A percentile compares a stretch with the other conserved stretches of the same genome.
Conservation (phyloP, 148 eudicot species). For the Rhododendron molle region DNA sequence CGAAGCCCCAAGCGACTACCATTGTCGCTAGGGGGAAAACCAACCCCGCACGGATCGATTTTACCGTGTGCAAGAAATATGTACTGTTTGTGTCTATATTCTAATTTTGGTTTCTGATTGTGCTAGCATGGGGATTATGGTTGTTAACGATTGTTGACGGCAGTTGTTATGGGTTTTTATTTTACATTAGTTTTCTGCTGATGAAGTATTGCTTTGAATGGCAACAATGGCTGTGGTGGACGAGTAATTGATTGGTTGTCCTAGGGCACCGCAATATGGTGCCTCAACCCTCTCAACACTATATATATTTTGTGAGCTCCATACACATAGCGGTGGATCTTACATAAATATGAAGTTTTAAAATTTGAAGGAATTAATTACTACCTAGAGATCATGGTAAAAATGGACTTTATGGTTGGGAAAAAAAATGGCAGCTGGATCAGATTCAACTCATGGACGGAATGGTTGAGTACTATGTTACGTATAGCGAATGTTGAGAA, state of each 20-base stretch:
- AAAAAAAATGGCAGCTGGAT: too few species aligned
- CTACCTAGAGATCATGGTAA: too few species aligned
- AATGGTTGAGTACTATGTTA: too few species aligned
- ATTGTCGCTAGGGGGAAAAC: not conserved
- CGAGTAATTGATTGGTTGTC: not conserved
- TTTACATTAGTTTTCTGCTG: not conserved
- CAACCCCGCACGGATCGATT: not conserved
- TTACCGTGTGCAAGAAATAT: not conserved
- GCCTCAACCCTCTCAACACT: too few species aligned
- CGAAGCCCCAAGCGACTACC: not conserved
- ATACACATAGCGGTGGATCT: too few species aligned
- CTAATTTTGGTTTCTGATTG: not conserved
- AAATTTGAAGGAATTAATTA: too few species aligned
- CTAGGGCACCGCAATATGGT: too few species aligned
- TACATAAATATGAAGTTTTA: too few species aligned
- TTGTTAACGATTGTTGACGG: not conserved
- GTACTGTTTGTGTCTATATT: not conserved
- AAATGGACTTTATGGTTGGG: too few species aligned
- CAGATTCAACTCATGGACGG: too few species aligned
- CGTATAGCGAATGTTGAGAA: too few species aligned
- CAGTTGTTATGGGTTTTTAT: not conserved
- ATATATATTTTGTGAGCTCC: too few species aligned
- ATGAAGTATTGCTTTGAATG: not conserved
- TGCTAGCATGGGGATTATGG: not conserved
- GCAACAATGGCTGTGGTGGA: not conserved